phyloP scores from a whole-genome alignment of 1,139 yeast species.

The Arxiozyma slooffiae region DNA sequence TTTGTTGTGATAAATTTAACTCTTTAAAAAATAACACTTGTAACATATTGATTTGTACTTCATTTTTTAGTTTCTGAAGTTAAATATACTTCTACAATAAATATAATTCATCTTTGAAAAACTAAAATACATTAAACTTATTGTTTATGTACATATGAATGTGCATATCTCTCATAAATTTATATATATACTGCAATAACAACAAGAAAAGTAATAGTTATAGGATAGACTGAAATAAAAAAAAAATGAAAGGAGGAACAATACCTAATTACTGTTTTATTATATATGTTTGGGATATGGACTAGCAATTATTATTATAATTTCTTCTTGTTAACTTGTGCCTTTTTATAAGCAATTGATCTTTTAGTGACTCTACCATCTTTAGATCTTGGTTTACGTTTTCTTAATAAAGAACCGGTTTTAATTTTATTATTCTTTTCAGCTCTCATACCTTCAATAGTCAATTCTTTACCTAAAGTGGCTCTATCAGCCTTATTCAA shows the following conservation, averaged over 20 bases:
- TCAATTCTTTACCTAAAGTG: slow-evolving; percentile 42
- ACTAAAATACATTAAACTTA: not conserved
- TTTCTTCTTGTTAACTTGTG: slow-evolving; percentile 7
- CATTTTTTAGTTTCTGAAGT: too few species aligned
- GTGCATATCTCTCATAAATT: too few species aligned
- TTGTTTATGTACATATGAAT: not conserved
- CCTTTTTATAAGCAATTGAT: slow-evolving; percentile 28
- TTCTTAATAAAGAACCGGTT: slow-evolving; percentile 44
- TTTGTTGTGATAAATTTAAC: not conserved
- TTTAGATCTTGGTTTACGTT: slow-evolving; percentile 52
- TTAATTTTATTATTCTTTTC: slow-evolving; percentile 47
- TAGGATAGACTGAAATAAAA: not conserved
- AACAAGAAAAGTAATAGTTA: not conserved
- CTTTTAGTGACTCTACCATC: slow-evolving; percentile 32
- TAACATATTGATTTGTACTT: too few species aligned
- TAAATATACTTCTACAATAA: not conserved
- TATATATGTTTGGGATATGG: not conserved
- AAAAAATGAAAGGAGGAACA: not conserved
- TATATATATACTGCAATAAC: not conserved
- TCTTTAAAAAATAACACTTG: not conserved
- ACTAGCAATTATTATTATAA: not conserved
- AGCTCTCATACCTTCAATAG: slow-evolving; percentile 78
- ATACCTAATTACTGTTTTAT: not conserved
- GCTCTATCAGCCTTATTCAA: slow-evolving; percentile 76
- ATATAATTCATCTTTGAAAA: not conserved